These are phyloP conservation scores for Evansstolkia leycettana DNA, from an alignment of 495 filamentous ascomycete species.

Conservation along the genomic window DNA sequence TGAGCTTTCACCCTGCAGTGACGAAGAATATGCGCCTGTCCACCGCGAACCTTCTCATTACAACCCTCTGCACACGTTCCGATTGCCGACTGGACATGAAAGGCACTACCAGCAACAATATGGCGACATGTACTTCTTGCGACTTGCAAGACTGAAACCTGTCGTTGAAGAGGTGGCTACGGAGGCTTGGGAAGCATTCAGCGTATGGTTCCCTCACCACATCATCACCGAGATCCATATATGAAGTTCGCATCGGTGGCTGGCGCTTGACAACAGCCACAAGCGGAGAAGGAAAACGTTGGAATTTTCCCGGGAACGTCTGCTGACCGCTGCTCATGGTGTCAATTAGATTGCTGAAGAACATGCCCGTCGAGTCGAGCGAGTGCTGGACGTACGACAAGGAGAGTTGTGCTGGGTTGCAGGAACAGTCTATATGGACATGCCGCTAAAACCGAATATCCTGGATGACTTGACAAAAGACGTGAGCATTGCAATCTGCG, in stretches of 20 bases:
- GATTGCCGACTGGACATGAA: constrained; percentile 51
- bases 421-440: constrained; percentile 93
- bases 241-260: too few relatives aligned
- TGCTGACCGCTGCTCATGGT: too few relatives aligned
- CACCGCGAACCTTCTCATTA: constrained; percentile 51
- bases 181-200: constrained; percentile 64
- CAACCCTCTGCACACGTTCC: constrained; percentile 61
- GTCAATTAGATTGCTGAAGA: constrained; percentile 58
- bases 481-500: constrained; percentile 33
- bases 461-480: constrained; percentile 90
- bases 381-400: constrained; percentile 91
- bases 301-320: too few relatives aligned
- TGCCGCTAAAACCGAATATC: constrained; percentile 94
- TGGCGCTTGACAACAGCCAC: too few relatives aligned
- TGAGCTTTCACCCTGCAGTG: constrained; percentile 10
- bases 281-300: neutral
- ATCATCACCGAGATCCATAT: too few relatives aligned
- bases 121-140: constrained; percentile 93
- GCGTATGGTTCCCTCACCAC: constrained; percentile 27
- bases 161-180: constrained; percentile 60
- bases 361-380: constrained; percentile 57
- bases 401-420: constrained; percentile 92
- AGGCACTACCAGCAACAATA: constrained; percentile 90
- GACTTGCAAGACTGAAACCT: constrained; percentile 78
- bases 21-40: constrained; percentile 26